Conservation (phyloP, 768 basidiomycete genomes). For the Rhizopogon vesiculosus region DNA sequence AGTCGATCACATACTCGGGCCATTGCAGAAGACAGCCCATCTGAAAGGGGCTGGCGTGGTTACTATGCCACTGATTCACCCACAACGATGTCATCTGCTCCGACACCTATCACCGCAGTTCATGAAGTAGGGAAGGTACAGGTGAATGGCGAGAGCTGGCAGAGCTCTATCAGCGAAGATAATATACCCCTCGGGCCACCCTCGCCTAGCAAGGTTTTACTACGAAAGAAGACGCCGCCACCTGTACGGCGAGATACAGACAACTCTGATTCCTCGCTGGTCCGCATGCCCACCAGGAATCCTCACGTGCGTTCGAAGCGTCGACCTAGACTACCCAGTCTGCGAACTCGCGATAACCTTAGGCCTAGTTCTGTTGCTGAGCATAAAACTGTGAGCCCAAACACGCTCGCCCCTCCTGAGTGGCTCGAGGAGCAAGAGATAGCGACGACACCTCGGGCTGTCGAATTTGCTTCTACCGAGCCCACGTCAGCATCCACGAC, state of each 20-base stretch:
- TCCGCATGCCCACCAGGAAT: conserved; percentile 29
- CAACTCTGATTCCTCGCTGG: conserved; percentile 48
- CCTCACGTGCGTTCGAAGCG: conserved; percentile 54
- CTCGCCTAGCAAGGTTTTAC: conserved; percentile 21
- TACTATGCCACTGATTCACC: conserved; percentile 35
- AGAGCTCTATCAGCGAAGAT: conserved; percentile 23
- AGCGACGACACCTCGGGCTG: conserved; percentile 53
- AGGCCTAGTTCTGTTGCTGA: conserved; percentile 21
- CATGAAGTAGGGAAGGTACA: conserved; percentile 20
- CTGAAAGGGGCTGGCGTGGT: conserved; percentile 26
- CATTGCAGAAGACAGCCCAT: conserved; percentile 16
- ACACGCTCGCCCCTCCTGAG: conserved; percentile 42
- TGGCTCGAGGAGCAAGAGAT: conserved; percentile 49
- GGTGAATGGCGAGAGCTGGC: conserved; percentile 25
- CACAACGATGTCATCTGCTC: conserved; percentile 31
- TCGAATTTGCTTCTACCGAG: conserved; percentile 38
- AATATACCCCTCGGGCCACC: conserved; percentile 22
- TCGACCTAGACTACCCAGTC: conserved; percentile 40
- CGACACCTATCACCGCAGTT: conserved; percentile 30
- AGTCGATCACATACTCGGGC: conserved; percentile 10
- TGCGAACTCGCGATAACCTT: conserved; percentile 36
- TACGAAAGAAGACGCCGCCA: conserved; percentile 36
- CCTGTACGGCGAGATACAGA: conserved; percentile 23
- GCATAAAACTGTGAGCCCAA: conserved; percentile 38
- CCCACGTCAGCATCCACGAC: conserved; percentile 24